These are phyloP conservation scores for Acanthamoeba lugdunensis DNA, from an alignment of 208 protist species.

Conservation along the genomic window DNA sequence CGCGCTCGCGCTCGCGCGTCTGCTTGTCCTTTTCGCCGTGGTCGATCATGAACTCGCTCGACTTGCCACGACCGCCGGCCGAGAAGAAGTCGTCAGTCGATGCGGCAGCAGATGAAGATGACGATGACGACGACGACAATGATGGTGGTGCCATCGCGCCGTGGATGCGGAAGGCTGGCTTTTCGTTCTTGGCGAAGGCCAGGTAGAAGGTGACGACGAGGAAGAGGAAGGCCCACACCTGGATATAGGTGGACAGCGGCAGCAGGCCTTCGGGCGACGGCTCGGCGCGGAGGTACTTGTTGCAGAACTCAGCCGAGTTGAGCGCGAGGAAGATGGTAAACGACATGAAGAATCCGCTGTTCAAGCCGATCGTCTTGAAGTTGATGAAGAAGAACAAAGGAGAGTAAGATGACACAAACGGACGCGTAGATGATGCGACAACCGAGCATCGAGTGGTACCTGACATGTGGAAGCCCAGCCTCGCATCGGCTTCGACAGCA, in stretches of 20 bases:
- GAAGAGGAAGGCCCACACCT: constrained; percentile 68
- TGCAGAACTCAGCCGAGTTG: constrained; percentile 81
- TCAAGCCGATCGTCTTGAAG: constrained; percentile 79
- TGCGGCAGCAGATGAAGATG: neutral
- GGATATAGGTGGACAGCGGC: constrained; percentile 49
- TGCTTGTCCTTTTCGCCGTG: constrained; percentile 17
- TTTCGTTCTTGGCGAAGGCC: constrained; percentile 74
- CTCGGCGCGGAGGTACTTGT: constrained; percentile 68
- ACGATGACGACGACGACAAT: too few relatives aligned
- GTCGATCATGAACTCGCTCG: neutral
- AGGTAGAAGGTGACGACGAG: constrained; percentile 72
- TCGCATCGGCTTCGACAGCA: constrained; percentile 81
- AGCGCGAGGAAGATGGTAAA: constrained; percentile 83
- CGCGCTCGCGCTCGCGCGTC: constrained; percentile 8
- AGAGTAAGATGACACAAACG: neutral
- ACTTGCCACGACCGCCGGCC: neutral
- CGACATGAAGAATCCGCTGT: constrained; percentile 81
- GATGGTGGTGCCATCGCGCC: too few relatives aligned
- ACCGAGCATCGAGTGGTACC: neutral
- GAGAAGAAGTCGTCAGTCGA: neutral
- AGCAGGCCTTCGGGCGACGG: constrained; percentile 42
- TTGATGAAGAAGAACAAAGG: neutral
- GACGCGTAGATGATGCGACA: neutral
- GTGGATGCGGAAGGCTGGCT: neutral
- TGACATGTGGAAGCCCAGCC: constrained; percentile 81